Evolutionary conservation across 2,329 filamentous ascomycete species (phyloP), one percentile per base, ranked within the genome.

Genomic region (Teratosphaeria viscida): DNA sequence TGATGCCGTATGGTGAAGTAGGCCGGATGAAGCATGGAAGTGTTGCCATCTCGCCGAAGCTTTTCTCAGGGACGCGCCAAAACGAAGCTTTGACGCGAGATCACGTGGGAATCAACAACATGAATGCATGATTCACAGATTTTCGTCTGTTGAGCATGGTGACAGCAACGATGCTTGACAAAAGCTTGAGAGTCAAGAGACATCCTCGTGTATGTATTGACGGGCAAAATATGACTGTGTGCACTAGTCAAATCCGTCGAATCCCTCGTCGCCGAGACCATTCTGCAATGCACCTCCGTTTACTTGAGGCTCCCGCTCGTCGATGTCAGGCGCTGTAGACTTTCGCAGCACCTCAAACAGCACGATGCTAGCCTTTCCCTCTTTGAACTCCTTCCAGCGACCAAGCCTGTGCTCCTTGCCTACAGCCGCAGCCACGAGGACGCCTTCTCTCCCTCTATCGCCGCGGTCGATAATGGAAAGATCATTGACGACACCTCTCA

Each of bases 361-460:
- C 27, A 94, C 82, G n/a, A 88, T 89, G 6, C 90, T 89, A 70
- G 96, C 96, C 65, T 86, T 86, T 3, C 85, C 90, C 27, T 78
- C 75, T 16, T 63, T 59, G 5, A 81, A 73, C 60, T 81, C 81
- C 74, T 86, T 86, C 91, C 91, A 97, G 63, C 89, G 81, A 3
- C 91, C 94, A 52, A 96, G 77, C 53, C 90, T 83, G 73, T 92
- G 88, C 74, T 96, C 90, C 70, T 89, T 92, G 39, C 89, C 91
- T 1, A 95, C 82, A 16, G 87, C 94, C n/a, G 86, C 89, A 12
- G 95, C 86, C 32, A 97, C 82, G 67, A 89, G 92, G 1, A 96
- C 75, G 0, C 91, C 91, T 53, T 79, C 76, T 65, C 83, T 85
- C 35, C 87, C 89, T 61, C 86, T 79, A 19, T 90, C 87, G 3